These are phyloP conservation scores for Stephanodiscus triporus DNA, from an alignment of 108 stramenopile species.

Conservation along the genomic window DNA sequence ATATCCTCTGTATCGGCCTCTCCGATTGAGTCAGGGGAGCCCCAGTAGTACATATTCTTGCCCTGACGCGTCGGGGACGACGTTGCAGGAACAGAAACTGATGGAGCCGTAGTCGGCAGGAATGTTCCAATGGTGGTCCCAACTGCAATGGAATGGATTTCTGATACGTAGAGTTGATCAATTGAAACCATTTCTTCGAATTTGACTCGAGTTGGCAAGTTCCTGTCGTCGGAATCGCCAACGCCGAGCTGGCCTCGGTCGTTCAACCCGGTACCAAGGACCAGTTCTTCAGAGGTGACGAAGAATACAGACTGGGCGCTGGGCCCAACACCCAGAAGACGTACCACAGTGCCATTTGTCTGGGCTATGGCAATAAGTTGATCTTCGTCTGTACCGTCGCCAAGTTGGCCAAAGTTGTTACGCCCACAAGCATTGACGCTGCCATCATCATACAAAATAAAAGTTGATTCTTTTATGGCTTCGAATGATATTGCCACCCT, in stretches of 20 bases:
- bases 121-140: slow-evolving; percentile 11
- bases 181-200: neutral
- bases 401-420: slow-evolving; percentile 44
- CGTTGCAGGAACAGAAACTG: neutral
- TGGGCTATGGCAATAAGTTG: slow-evolving; percentile 8
- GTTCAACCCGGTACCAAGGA: slow-evolving; percentile 4
- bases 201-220: slow-evolving; percentile 7
- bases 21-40: slow-evolving; percentile 13
- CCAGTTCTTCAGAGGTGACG: slow-evolving; percentile 9
- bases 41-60: slow-evolving; percentile 8
- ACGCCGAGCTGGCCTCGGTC: slow-evolving; percentile 10
- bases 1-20: slow-evolving; percentile 2
- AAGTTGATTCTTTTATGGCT: slow-evolving; percentile 28
- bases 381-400: slow-evolving; percentile 32
- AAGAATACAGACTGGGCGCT: slow-evolving; percentile 30
- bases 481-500: slow-evolving; percentile 12
- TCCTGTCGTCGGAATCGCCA: slow-evolving; percentile 1
- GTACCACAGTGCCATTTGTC: neutral
- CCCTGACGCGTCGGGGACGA: neutral
- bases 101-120: slow-evolving; percentile 5
- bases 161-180: slow-evolving; percentile 1
- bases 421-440: slow-evolving; percentile 51
- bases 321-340: slow-evolving; percentile 23
- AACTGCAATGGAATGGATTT: slow-evolving; percentile 7
- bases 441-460: slow-evolving; percentile 35